phyloP scores from a whole-genome alignment of 306 rosid species.

The Ziziphus jujuba region DNA sequence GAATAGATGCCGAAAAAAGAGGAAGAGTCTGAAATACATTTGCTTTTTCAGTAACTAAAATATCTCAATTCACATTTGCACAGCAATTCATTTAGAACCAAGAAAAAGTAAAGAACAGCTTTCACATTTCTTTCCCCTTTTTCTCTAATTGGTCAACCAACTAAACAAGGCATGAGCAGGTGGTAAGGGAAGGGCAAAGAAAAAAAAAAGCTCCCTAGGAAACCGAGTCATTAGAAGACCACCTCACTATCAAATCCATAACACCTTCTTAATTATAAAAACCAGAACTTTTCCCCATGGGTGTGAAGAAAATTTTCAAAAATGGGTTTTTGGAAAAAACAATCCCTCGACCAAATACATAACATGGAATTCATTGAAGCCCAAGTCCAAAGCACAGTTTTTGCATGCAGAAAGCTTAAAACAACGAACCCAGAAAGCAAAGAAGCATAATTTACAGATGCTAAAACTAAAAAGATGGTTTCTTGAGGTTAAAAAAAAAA shows the following conservation, averaged over 20 bases:
- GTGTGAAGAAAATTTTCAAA: neutral
- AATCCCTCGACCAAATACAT: constrained; percentile 19
- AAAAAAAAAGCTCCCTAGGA: constrained; percentile 1
- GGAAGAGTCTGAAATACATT: constrained; percentile 15
- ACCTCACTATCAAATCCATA: neutral
- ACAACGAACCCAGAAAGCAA: constrained; percentile 17
- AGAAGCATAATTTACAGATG: constrained; percentile 1
- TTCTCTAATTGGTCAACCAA: constrained; percentile 18
- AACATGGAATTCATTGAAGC: constrained; percentile 21
- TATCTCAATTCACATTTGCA: neutral
- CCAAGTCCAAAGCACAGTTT: neutral
- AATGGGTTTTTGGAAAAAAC: neutral
- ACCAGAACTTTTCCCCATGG: neutral
- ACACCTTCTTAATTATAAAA: neutral
- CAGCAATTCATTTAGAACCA: neutral
- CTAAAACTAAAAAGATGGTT: neutral
- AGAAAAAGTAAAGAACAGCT: neutral
- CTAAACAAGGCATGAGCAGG: constrained; percentile 17
- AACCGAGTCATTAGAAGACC: neutral
- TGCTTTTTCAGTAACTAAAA: constrained; percentile 19
- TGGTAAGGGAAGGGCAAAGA: neutral
- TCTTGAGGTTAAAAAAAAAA: neutral
- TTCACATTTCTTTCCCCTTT: constrained; percentile 23
- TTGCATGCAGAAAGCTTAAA: constrained; percentile 21
- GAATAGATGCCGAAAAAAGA: neutral